Conservation (phyloP, 352 stramenopile genomes). For the Globisporangium apiculatum region DNA sequence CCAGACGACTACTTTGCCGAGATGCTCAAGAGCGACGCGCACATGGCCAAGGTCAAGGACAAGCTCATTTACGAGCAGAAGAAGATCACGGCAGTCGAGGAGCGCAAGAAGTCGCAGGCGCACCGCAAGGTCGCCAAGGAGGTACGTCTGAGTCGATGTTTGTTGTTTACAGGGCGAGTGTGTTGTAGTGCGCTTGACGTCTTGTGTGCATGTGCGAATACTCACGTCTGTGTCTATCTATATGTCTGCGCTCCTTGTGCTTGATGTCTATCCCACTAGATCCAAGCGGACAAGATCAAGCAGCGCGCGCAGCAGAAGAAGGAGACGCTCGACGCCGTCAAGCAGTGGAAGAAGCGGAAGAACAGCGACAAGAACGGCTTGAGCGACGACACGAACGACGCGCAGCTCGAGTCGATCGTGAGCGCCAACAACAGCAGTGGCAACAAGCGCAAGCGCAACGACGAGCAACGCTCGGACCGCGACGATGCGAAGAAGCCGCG, state of each 20-base stretch:
- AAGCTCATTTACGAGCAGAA: slow-evolving; percentile 99
- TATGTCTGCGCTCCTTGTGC: background rate
- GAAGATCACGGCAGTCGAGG: slow-evolving; percentile 97
- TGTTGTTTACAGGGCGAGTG: background rate
- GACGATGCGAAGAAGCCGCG: slow-evolving; percentile 55
- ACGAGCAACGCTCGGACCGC: slow-evolving; percentile 1
- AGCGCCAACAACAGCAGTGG: slow-evolving; percentile 28
- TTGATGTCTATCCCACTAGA: slow-evolving; percentile 4
- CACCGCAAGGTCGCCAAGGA: slow-evolving; percentile 96
- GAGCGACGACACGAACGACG: slow-evolving; percentile 55
- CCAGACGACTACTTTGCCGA: slow-evolving; percentile 98
- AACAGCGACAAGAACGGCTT: slow-evolving; percentile 55
- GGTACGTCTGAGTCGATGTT: slow-evolving; percentile 22
- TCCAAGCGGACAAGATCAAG: slow-evolving; percentile 80
- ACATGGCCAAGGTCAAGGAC: slow-evolving; percentile 97
- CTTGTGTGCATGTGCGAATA: too few species aligned
- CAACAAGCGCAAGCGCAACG: slow-evolving; percentile 34
- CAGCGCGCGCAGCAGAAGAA: slow-evolving; percentile 83
- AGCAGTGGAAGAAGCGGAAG: slow-evolving; percentile 88
- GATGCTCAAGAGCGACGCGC: slow-evolving; percentile 97
- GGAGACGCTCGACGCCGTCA: slow-evolving; percentile 80
- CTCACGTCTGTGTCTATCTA: too few species aligned
- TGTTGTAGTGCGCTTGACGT: background rate
- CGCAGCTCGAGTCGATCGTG: slow-evolving; percentile 59
- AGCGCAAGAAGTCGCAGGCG: slow-evolving; percentile 96